Base-by-base conservation (phyloP, 306 rosid genomes). In the Quercus robur region DNA sequence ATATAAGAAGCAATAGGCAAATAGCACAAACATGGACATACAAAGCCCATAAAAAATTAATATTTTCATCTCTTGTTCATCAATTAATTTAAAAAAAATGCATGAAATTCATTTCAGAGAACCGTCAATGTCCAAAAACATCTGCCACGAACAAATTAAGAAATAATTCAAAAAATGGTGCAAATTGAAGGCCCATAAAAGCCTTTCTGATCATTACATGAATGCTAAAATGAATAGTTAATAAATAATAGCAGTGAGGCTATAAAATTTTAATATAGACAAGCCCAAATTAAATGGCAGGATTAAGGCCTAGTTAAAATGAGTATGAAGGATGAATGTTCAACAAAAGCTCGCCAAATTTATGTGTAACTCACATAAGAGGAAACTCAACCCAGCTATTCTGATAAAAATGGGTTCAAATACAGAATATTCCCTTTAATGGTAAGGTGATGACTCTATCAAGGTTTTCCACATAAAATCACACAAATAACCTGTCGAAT, bases 1-100 rank as follows among this genome's bases (percentile, higher is more conserved):
- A 51, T 68, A 49, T 74, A 49, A 18, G 12, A 63, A 79, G 41
- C 52, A 71, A n/a, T 68, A 66, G 70, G 61, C 73, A 31, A 70
- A 71, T 51, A 74, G 31, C 46, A 56, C 26, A 9, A 13, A 74
- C 70, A 35, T 35, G 6, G 23, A 67, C 72, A 67, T 33, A 35
- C 52, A 67, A 67, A 67, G n/a, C 26, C 54, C 54, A 25, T 19
- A 19, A 33, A 68, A 67, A 35, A 8, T 35, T n/a, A 68, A 33
- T 9, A 68, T 15, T 18, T 31, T n/a, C 25, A 7, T 35, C 25
- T 18, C 23, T 67, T 33, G 52, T n/a, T 35, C 1, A 19, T 17
- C 35, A 33, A 8, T 67, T 3, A n/a, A 41, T 41, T 41, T 19
- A 63, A 14, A 64, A 63, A 63, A 28, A 30, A 15, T 28, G 19